Base-by-base conservation (phyloP, 108 stramenopile genomes). In the Hondaea fermentalgiana region DNA sequence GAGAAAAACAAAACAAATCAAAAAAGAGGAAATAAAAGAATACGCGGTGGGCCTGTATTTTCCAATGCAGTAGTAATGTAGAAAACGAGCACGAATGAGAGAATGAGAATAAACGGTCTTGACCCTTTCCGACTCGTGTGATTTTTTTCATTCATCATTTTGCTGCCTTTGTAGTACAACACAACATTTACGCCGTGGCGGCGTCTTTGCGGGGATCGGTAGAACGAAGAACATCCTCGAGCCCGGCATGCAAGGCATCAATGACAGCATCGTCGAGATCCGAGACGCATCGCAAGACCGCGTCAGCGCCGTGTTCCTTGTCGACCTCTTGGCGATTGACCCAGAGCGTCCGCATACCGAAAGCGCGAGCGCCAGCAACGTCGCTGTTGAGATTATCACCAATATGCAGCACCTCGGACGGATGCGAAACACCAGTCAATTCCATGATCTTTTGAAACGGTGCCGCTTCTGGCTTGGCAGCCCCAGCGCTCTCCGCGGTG, bases 271-370 rank as follows among this genome's bases (percentile, higher is more conserved):
- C 76, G 25, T 47, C 76, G 51, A 83, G 45, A 17, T 83, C 76
- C 51, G 76, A 83, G 25, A 83, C 76, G 76, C 76, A 83, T 19
- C 76, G 76, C n/a, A 83, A 43, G 19, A 83, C 76, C 17, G 45
- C 49, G 51, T 83, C 76, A 55, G 76, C 76, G 17, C 19, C 51
- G 51, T 83, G 51, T 4, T 47, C 76, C 17, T 6, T 23, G 76
- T 83, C 76, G 8, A 53, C 51, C 17, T 23, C 51, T 12, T 23
- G 6, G 3, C 76, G 45, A 53, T 83, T 83, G 6, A 83, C 76
- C 76, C 76, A 83, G 12, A 83, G 49, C 6, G 76, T 83, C 14
- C 51, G 45, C 76, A 83, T 83, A 8, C 76, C 76, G 16, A 83
- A 47, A 6, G 19, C 51, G 3, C 51, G 19, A n/a, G 76, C 76